A percentile compares a stretch with the other conserved stretches of the same genome.
Conservation (phyloP, 805 yeast genomes). For the Candida incommunis region DNA sequence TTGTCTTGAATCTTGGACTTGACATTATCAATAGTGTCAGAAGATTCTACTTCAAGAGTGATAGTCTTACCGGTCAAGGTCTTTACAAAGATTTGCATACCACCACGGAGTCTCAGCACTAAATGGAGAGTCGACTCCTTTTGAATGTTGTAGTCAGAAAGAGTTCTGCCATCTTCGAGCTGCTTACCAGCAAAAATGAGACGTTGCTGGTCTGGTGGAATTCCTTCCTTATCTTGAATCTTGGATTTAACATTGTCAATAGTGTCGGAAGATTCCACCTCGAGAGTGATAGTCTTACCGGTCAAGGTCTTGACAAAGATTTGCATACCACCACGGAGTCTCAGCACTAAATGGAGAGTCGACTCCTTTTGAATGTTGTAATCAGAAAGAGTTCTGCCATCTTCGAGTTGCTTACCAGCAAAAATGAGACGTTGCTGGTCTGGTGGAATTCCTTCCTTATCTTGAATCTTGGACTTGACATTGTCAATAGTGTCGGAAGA, state of each 20-base stretch:
- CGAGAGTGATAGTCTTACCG: slow-evolving; percentile 80
- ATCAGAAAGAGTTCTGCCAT: slow-evolving; percentile 87
- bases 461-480: slow-evolving; percentile 90
- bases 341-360: slow-evolving; percentile 66
- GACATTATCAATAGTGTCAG: slow-evolving; percentile 89
- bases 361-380: slow-evolving; percentile 95
- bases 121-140: slow-evolving; percentile 80
- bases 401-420: slow-evolving; percentile 94
- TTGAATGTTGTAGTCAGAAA: slow-evolving; percentile 89
- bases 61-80: slow-evolving; percentile 96
- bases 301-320: slow-evolving; percentile 77
- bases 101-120: slow-evolving; percentile 42
- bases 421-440: slow-evolving; percentile 92
- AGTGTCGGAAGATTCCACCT: slow-evolving; percentile 88
- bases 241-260: slow-evolving; percentile 88
- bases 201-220: slow-evolving; percentile 94
- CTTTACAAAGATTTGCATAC: slow-evolving; percentile 83
- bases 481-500: slow-evolving; percentile 92
- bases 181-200: slow-evolving; percentile 92
- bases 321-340: slow-evolving; percentile 72
- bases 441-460: slow-evolving; percentile 94
- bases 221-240: slow-evolving; percentile 93
- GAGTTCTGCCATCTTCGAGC: slow-evolving; percentile 87
- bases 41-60: slow-evolving; percentile 79
- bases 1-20: slow-evolving; percentile 89